Evolutionary conservation across 2,329 filamentous ascomycete genomes (phyloP).

Genomic region (Cercospora nicotianae): DNA sequence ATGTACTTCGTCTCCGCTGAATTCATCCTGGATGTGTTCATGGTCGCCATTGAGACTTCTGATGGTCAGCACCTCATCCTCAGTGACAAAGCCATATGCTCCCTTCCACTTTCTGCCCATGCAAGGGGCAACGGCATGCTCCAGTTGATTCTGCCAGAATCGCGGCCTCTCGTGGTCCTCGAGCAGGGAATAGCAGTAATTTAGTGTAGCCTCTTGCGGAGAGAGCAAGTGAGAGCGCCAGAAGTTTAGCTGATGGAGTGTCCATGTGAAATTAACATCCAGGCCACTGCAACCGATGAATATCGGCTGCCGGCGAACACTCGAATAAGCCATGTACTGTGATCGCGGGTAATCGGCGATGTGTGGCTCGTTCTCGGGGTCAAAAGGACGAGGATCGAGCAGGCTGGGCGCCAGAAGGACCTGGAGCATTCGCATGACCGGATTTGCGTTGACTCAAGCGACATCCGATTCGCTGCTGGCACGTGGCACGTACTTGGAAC

Average conservation of each 20-base stretch:
- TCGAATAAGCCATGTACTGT: conserved; percentile 49
- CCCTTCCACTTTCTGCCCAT: conserved; percentile 53
- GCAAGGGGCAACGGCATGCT: conserved; percentile 29
- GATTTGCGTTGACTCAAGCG: neutral
- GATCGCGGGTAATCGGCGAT: conserved; percentile 43
- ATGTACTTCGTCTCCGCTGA: conserved; percentile 37
- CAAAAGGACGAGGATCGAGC: conserved; percentile 23
- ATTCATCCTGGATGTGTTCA: conserved; percentile 32
- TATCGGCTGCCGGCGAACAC: conserved; percentile 39
- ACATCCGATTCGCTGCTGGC: neutral
- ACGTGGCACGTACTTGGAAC: neutral
- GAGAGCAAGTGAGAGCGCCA: conserved; percentile 53
- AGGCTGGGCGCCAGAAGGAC: conserved; percentile 36
- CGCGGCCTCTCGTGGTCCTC: conserved; percentile 42
- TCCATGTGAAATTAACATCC: conserved; percentile 48
- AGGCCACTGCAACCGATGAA: conserved; percentile 43
- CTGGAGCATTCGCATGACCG: conserved; percentile 33
- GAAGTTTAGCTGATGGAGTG: conserved; percentile 54
- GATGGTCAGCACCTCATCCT: conserved; percentile 1
- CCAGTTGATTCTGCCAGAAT: conserved; percentile 32
- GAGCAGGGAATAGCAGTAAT: conserved; percentile 41
- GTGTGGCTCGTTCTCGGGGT: conserved; percentile 3
- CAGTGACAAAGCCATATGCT: conserved; percentile 46
- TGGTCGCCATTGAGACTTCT: neutral
- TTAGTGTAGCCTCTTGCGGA: conserved; percentile 42